A percentile compares a stretch with the other conserved stretches of the same genome.
These are phyloP conservation scores for Sherardia arvensis DNA, from an alignment of 257 asterid genomes.

Conservation along the genomic window DNA sequence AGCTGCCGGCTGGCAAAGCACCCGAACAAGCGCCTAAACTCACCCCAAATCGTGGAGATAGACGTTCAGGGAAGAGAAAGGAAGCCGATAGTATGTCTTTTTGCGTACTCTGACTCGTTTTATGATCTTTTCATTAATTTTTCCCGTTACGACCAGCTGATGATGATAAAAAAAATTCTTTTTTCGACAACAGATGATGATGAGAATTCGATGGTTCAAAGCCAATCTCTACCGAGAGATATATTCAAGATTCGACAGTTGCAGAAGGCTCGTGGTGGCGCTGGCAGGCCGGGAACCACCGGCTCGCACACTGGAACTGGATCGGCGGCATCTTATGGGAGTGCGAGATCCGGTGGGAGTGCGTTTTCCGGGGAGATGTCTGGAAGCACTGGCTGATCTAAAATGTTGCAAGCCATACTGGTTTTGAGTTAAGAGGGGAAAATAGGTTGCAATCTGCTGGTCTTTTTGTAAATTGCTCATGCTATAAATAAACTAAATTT, in stretches of 20 bases:
- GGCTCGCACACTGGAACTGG: conserved; percentile 38
- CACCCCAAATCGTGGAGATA: conserved; percentile 37
- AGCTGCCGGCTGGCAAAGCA: conserved; percentile 36
- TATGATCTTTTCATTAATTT: too few species aligned
- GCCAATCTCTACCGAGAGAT: conserved; percentile 81
- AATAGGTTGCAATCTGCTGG: background rate
- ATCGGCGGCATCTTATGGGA: conserved; percentile 83
- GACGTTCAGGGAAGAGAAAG: conserved; percentile 70
- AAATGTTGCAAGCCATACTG: conserved; percentile 9
- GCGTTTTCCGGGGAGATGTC: conserved; percentile 87
- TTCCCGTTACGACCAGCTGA: too few species aligned
- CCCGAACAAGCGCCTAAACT: conserved; percentile 54
- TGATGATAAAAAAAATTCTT: background rate
- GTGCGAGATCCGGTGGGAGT: conserved; percentile 83
- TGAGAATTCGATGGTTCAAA: conserved; percentile 51
- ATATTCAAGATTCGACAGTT: conserved; percentile 79
- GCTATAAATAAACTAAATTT: too few species aligned
- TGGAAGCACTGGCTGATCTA: conserved; percentile 54
- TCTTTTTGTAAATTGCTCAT: background rate
- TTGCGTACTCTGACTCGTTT: background rate
- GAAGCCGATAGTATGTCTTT: conserved; percentile 42
- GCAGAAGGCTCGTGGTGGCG: conserved; percentile 61
- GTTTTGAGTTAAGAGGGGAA: background rate
- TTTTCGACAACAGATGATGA: conserved; percentile 64
- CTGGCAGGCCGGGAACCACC: conserved; percentile 4